Conservation (phyloP, 2,329 filamentous ascomycete genomes). For the Aspergillus phoenicis region DNA sequence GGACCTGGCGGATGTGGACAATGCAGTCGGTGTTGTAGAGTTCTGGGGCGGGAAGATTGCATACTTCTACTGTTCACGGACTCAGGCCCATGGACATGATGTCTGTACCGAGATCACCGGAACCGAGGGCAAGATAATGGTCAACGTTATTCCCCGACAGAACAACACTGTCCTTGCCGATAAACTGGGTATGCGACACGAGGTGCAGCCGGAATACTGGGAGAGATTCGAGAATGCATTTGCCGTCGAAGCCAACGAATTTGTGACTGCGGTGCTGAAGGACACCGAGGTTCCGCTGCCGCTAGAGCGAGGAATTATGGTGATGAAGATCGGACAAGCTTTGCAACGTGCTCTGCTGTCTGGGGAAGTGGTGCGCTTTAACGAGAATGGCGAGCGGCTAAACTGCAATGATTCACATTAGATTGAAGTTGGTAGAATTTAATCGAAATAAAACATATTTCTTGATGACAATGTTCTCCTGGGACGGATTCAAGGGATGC, state of each 20-base stretch:
- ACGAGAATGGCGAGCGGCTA: conserved; percentile 39
- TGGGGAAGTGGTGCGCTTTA: conserved; percentile 22
- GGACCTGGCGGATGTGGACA: conserved; percentile 39
- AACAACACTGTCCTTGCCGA: conserved; percentile 40
- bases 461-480: background rate
- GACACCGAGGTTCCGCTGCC: conserved; percentile 40
- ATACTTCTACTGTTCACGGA: conserved; percentile 38
- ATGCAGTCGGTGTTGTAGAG: conserved; percentile 40
- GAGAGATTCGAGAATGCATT: conserved; percentile 46
- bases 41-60: conserved; percentile 42
- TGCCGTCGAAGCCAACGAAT: conserved; percentile 45
- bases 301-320: conserved; percentile 38
- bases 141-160: conserved; percentile 23
- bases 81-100: conserved; percentile 41
- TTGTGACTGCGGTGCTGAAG: conserved; percentile 40
- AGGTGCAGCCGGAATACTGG: conserved; percentile 44
- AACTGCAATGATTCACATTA: background rate
- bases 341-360: conserved; percentile 26
- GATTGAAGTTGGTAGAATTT: no score
- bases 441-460: background rate
- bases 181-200: conserved; percentile 37
- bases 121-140: conserved; percentile 20
- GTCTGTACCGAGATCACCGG: conserved; percentile 37
- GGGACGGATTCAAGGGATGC: background rate
- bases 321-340: conserved; percentile 40